These are phyloP conservation scores for Ogataea philodendri DNA, from an alignment of 805 yeast species.

Conservation along the genomic window DNA sequence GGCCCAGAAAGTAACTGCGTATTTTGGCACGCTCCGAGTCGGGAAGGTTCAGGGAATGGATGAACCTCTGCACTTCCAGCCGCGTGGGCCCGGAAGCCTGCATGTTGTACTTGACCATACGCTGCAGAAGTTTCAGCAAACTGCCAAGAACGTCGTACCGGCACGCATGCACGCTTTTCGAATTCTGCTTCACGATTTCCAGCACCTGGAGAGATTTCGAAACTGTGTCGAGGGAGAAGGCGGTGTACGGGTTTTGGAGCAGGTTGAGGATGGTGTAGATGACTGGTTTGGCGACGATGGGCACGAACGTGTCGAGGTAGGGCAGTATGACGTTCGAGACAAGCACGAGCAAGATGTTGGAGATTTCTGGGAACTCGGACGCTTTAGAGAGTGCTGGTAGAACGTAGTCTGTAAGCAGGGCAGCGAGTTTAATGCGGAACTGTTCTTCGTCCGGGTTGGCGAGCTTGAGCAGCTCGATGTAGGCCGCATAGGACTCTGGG, in stretches of 20 bases:
- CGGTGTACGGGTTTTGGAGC: slow-evolving; percentile 29
- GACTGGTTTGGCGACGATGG: slow-evolving; percentile 23
- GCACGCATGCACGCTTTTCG: not conserved
- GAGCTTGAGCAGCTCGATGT: slow-evolving; percentile 16
- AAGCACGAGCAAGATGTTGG: slow-evolving; percentile 16
- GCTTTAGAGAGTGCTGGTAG: slow-evolving; percentile 29
- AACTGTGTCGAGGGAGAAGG: slow-evolving; percentile 9
- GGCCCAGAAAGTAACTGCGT: slow-evolving; percentile 1
- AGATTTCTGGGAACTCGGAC: slow-evolving; percentile 26
- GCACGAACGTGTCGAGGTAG: slow-evolving; percentile 16
- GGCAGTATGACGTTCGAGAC: slow-evolving; percentile 14
- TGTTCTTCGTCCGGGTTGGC: slow-evolving; percentile 9
- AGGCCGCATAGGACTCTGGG: slow-evolving; percentile 25
- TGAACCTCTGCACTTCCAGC: not conserved
- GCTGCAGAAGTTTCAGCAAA: slow-evolving; percentile 11
- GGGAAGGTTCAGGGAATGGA: not conserved
- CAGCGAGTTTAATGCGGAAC: slow-evolving; percentile 17
- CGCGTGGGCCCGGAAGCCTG: not conserved
- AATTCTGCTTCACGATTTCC: not conserved
- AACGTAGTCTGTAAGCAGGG: slow-evolving; percentile 26
- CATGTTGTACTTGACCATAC: slow-evolving; percentile 10
- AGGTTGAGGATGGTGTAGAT: slow-evolving; percentile 25
- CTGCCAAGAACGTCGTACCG: slow-evolving; percentile 30
- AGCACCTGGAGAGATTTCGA: slow-evolving; percentile 7
- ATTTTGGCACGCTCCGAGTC: slow-evolving; percentile 7